Evolutionary conservation across 2,329 filamentous ascomycete species (phyloP).

Genomic region (Xylariaceae sp.): DNA sequence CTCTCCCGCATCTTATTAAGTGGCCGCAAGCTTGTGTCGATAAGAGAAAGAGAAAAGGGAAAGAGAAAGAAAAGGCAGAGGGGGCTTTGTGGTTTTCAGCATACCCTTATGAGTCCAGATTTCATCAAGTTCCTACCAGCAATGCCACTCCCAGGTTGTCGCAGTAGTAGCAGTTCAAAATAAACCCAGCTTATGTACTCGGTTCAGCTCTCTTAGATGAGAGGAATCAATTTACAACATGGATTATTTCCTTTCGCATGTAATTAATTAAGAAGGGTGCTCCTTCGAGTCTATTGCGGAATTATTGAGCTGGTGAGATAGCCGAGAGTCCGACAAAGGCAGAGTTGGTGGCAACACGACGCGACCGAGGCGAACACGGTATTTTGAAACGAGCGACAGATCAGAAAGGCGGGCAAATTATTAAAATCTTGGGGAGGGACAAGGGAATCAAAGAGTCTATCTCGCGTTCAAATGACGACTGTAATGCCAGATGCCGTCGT

Average conservation of each 20-base stretch:
- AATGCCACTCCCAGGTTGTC: conserved; percentile 16
- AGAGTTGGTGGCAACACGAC: conserved; percentile 5
- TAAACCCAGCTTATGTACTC: conserved; percentile 14
- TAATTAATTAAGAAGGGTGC: conserved; percentile 16
- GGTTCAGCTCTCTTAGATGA: conserved; percentile 30
- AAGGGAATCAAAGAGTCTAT: neutral
- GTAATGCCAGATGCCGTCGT: neutral
- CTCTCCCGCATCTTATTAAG: conserved; percentile 13
- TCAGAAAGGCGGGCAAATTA: neutral
- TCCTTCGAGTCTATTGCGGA: conserved; percentile 18
- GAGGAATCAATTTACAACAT: conserved; percentile 30
- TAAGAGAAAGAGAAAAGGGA: conserved; percentile 5
- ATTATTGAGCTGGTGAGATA: conserved; percentile 16
- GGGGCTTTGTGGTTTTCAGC: conserved; percentile 27
- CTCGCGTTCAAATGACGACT: neutral
- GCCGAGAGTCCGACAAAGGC: conserved; percentile 5
- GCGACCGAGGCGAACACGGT: too few species aligned
- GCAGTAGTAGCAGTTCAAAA: conserved; percentile 16
- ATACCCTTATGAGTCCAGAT: conserved; percentile 27
- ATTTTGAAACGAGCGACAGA: neutral
- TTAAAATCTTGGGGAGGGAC: neutral
- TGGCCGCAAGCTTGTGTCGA: conserved; percentile 18
- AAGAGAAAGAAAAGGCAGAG: conserved; percentile 8
- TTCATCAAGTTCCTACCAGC: conserved; percentile 19
- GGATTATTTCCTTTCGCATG: conserved; percentile 17